A percentile compares a stretch with the other conserved stretches of the same genome.
Evolutionary conservation across 257 asterid genomes (phyloP).

Genomic region (Solanum clarkiae): DNA sequence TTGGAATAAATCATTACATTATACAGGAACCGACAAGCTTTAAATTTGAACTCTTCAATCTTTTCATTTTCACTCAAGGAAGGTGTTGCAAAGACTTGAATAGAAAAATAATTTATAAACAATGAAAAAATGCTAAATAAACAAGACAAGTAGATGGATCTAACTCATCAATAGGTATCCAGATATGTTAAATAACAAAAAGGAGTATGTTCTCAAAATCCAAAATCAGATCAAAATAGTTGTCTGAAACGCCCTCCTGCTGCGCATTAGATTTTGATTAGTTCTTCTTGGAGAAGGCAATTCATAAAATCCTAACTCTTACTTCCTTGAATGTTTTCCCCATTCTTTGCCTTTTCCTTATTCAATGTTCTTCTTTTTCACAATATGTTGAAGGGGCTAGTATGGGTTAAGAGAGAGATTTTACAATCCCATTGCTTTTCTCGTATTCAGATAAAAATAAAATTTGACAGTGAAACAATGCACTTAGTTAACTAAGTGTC

Average conservation of each 20-base stretch:
- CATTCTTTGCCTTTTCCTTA: neutral
- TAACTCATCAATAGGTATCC: neutral
- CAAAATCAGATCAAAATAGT: neutral
- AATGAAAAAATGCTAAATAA: neutral
- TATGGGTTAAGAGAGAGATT: neutral
- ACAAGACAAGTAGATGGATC: neutral
- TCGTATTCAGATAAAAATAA: no score
- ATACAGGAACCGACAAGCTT: neutral
- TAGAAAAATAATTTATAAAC: neutral
- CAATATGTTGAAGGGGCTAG: neutral
- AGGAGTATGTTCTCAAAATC: neutral
- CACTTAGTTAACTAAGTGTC: neutral
- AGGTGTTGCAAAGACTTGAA: neutral
- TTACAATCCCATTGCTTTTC: neutral
- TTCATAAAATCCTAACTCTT: neutral
- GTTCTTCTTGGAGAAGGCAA: neutral
- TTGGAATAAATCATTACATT: neutral
- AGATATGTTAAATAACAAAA: neutral
- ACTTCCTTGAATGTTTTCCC: neutral
- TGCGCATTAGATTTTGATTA: neutral
- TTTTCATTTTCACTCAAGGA: neutral
- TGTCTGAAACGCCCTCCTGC: neutral
- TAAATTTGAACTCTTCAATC: neutral
- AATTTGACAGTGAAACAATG: neutral
- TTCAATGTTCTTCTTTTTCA: neutral